A percentile compares a stretch with the other conserved stretches of the same genome.
phyloP scores from a whole-genome alignment of 2,329 filamentous ascomycete species.

The Raffaelea arxii region DNA sequence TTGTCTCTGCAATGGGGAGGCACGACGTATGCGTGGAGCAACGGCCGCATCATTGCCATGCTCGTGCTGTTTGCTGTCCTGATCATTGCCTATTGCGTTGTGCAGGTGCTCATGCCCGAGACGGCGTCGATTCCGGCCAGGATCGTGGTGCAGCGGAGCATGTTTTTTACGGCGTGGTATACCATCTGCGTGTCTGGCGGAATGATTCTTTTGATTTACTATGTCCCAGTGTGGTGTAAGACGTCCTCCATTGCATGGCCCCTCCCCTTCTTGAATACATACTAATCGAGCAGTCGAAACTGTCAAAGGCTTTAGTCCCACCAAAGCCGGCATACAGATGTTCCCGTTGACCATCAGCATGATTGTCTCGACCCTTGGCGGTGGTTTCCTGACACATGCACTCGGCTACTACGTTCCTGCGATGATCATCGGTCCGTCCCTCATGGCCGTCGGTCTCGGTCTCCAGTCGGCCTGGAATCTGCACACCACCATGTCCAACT shows the following conservation, averaged over 20 bases:
- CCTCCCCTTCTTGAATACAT: too few species aligned
- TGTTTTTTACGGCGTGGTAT: conserved; percentile 24
- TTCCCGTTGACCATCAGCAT: conserved; percentile 31
- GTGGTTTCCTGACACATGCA: conserved; percentile 25
- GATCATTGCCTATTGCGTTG: conserved; percentile 33
- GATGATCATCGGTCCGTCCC: conserved; percentile 26
- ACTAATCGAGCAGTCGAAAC: conserved; percentile 24
- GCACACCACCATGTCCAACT: conserved; percentile 18
- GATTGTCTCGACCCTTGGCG: conserved; percentile 28
- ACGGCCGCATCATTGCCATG: conserved; percentile 37
- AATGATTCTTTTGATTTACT: neutral
- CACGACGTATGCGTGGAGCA: conserved; percentile 38
- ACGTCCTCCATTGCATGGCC: too few species aligned
- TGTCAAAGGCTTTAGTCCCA: conserved; percentile 23
- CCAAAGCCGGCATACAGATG: conserved; percentile 29
- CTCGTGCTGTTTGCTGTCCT: conserved; percentile 39
- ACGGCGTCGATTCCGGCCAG: conserved; percentile 30
- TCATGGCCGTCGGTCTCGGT: conserved; percentile 28
- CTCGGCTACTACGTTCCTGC: conserved; percentile 36
- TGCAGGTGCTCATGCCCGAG: conserved; percentile 22
- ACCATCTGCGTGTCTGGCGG: conserved; percentile 18
- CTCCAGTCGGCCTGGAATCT: conserved; percentile 27
- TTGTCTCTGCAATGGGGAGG: conserved; percentile 50
- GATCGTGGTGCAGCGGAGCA: conserved; percentile 30
- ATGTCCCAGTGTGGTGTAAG: neutral